Conservation (phyloP, 495 filamentous ascomycete genomes). For the Pseudotulostoma volvatum region DNA sequence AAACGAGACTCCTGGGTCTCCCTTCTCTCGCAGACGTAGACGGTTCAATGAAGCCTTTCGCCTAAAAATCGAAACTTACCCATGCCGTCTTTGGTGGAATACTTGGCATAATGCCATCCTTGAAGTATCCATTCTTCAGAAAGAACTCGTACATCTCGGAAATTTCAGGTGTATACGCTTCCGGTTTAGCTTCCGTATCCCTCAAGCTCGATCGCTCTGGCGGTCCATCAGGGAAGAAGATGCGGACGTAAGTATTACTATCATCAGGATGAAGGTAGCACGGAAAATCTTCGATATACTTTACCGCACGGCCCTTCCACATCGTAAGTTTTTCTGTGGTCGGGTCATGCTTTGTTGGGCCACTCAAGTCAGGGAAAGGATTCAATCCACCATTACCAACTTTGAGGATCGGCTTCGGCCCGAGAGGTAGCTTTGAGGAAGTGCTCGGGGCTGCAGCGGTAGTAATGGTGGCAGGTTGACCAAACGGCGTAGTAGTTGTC, state of each 20-base stretch:
- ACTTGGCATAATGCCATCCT: conserved; percentile 46
- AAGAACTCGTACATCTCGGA: conserved; percentile 44
- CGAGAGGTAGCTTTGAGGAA: conserved; percentile 9
- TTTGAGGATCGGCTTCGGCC: conserved; percentile 18
- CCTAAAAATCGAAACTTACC: conserved; percentile 52
- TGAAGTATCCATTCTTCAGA: conserved; percentile 43
- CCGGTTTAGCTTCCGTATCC: conserved; percentile 22
- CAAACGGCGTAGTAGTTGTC: conserved; percentile 11
- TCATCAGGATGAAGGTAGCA: conserved; percentile 35
- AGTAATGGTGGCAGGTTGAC: conserved; percentile 3
- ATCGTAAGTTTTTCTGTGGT: conserved; percentile 19
- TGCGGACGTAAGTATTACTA: conserved; percentile 31
- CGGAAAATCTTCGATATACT: conserved; percentile 32
- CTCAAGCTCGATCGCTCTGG: conserved; percentile 32
- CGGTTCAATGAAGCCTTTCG: not conserved
- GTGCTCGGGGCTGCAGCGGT: conserved; percentile 4
- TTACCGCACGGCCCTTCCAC: conserved; percentile 41
- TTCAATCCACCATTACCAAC: conserved; percentile 16
- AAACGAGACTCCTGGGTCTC: too few relatives aligned
- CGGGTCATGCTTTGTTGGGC: conserved; percentile 23
- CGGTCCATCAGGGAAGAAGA: conserved; percentile 59
- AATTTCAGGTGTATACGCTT: conserved; percentile 30
- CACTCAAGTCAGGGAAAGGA: conserved; percentile 22
- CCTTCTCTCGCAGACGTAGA: not conserved
- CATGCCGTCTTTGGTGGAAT: conserved; percentile 59